Percentiles rank a stretch among this genome's conserved stretches.
Evolutionary conservation across 441 rosid species (phyloP).

Genomic region (Adansonia rubrostipa): DNA sequence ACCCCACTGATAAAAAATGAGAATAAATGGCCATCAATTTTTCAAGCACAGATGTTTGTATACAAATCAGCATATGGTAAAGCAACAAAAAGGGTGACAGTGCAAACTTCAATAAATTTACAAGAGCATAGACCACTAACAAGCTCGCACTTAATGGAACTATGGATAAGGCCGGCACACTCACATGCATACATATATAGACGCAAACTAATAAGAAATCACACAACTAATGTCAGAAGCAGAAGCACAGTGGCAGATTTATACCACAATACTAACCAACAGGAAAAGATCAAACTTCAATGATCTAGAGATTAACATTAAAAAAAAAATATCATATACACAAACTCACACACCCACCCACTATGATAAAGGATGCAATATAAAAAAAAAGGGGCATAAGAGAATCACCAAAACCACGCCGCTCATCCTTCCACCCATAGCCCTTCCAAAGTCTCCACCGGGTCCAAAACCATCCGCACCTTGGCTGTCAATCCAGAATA

Average conservation of each 20-base stretch:
- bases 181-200: background rate
- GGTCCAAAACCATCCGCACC: slow-evolving; percentile 43
- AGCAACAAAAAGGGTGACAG: background rate
- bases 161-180: background rate
- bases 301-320: background rate
- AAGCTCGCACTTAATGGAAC: background rate
- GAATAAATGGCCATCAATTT: background rate
- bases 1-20: background rate
- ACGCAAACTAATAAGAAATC: background rate
- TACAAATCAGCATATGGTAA: slow-evolving; percentile 1
- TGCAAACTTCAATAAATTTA: slow-evolving; percentile 8
- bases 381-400: slow-evolving; percentile 22
- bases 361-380: background rate
- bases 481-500: slow-evolving; percentile 61
- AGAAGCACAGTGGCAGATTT: background rate
- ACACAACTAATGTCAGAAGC: slow-evolving; percentile 2
- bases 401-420: slow-evolving; percentile 94
- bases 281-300: background rate
- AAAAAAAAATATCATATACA: background rate
- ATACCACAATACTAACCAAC: background rate
- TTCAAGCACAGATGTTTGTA: background rate
- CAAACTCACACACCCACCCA: background rate
- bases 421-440: slow-evolving; percentile 90
- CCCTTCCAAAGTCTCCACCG: slow-evolving; percentile 98
- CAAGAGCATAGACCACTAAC: background rate